Evolutionary conservation across 352 stramenopile genomes (phyloP).

Genomic region (Pythium folliculosum): DNA sequence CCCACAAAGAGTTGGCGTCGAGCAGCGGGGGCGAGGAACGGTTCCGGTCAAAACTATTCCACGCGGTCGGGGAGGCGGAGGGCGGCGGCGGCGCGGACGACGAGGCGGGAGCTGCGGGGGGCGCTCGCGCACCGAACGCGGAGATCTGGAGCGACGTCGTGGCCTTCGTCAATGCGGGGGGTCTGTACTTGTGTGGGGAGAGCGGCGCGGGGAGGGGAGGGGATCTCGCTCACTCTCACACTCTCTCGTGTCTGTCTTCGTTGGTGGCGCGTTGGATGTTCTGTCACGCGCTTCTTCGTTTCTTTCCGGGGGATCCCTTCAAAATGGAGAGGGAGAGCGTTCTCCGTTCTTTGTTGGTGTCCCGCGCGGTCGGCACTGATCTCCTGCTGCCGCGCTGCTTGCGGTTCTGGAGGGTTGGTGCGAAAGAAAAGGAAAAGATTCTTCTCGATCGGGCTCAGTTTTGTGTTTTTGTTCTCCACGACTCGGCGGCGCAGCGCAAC

Average conservation of each 20-base stretch:
- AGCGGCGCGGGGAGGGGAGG: neutral
- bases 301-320: neutral
- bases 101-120: neutral
- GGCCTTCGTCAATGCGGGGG: conserved; percentile 9
- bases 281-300: conserved; percentile 4
- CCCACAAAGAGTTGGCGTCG: conserved; percentile 16
- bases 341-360: conserved; percentile 10
- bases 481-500: neutral
- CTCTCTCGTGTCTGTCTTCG: neutral
- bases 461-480: conserved; percentile 5
- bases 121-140: conserved; percentile 3
- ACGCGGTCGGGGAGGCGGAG: neutral
- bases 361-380: too few relatives aligned
- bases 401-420: neutral
- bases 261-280: conserved; percentile 3
- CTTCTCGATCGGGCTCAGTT: conserved; percentile 16
- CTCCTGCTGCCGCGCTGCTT: neutral
- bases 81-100: neutral
- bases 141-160: conserved; percentile 23
- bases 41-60: conserved; percentile 1
- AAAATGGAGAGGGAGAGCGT: too few relatives aligned
- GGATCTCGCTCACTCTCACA: neutral
- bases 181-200: neutral
- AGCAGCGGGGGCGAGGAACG: neutral
- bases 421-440: conserved; percentile 27